phyloP scores from a whole-genome alignment of 768 basidiomycete species.

The Neoboletus magnificus region DNA sequence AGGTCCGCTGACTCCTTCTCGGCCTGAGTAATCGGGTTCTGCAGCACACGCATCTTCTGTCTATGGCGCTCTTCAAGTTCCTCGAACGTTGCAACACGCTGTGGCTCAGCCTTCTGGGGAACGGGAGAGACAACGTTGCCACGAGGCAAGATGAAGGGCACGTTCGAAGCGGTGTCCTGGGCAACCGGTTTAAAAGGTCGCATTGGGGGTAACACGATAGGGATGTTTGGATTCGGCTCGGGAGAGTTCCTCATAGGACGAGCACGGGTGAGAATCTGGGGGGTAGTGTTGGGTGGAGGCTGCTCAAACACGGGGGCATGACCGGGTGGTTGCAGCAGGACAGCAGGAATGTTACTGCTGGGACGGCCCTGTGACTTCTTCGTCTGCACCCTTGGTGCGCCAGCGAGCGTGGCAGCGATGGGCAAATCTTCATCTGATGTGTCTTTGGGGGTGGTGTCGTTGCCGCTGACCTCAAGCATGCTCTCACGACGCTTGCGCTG shows the following conservation, averaged over 20 bases:
- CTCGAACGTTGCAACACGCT: constrained; percentile 76
- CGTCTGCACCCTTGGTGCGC: constrained; percentile 4
- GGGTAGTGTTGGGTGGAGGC: constrained; percentile 16
- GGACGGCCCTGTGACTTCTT: constrained; percentile 21
- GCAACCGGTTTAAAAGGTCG: constrained; percentile 35
- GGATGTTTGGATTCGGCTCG: constrained; percentile 27
- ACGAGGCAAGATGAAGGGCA: constrained; percentile 46
- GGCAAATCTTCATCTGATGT: constrained; percentile 35
- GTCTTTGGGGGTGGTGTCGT: constrained; percentile 32
- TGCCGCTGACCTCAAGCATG: constrained; percentile 46
- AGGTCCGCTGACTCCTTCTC: constrained; percentile 75
- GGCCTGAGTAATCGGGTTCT: constrained; percentile 79
- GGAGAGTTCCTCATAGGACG: constrained; percentile 17
- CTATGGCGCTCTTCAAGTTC: constrained; percentile 84
- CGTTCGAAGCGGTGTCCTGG: constrained; percentile 33
- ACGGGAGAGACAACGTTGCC: constrained; percentile 36
- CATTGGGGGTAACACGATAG: constrained; percentile 30
- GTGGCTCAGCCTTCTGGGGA: constrained; percentile 47
- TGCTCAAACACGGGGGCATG: constrained; percentile 28
- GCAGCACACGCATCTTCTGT: constrained; percentile 77
- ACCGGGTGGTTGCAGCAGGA: constrained; percentile 30
- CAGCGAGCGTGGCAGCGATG: constrained; percentile 25
- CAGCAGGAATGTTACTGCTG: constrained; percentile 24
- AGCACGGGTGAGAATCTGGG: constrained; percentile 23
- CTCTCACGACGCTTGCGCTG: constrained; percentile 72